Evolutionary conservation across 1,284 basidiomycete genomes (phyloP).

Genomic region (Paramarasmius palmivorus): DNA sequence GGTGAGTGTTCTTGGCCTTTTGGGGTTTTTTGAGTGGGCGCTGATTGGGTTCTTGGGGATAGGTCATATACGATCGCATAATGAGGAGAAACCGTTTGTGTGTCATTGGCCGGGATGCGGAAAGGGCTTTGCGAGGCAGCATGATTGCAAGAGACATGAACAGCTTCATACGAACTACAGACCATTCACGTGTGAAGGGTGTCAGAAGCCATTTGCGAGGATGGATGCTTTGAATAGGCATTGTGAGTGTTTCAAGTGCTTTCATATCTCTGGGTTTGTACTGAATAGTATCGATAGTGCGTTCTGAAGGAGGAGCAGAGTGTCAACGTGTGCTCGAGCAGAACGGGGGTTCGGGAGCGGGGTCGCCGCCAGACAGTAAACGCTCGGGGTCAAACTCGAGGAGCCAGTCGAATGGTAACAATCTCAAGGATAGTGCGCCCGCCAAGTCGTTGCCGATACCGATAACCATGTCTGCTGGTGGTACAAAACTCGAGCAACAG

Average conservation of each 20-base stretch:
- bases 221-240: conserved; percentile 67
- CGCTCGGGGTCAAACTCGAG: conserved; percentile 1
- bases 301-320: conserved; percentile 37
- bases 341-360: conserved; percentile 9
- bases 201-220: conserved; percentile 62
- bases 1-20: conserved; percentile 42
- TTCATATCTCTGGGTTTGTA: not conserved
- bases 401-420: conserved; percentile 1
- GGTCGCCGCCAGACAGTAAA: conserved; percentile 1
- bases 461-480: conserved; percentile 4
- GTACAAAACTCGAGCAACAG: not conserved
- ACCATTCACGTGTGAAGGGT: conserved; percentile 64
- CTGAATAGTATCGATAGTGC: conserved; percentile 22
- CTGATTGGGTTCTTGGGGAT: conserved; percentile 8
- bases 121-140: conserved; percentile 82
- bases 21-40: conserved; percentile 18
- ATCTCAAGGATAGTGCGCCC: conserved; percentile 8
- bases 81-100: conserved; percentile 80
- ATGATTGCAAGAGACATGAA: conserved; percentile 83
- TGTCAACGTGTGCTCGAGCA: conserved; percentile 30
- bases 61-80: conserved; percentile 83
- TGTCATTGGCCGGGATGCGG: conserved; percentile 86
- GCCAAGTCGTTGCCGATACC: conserved; percentile 14
- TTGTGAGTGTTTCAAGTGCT: conserved; percentile 38
- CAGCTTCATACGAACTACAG: conserved; percentile 63